phyloP scores from a whole-genome alignment of 495 filamentous ascomycete species.

The Penicillium macrosclerotiorum region DNA sequence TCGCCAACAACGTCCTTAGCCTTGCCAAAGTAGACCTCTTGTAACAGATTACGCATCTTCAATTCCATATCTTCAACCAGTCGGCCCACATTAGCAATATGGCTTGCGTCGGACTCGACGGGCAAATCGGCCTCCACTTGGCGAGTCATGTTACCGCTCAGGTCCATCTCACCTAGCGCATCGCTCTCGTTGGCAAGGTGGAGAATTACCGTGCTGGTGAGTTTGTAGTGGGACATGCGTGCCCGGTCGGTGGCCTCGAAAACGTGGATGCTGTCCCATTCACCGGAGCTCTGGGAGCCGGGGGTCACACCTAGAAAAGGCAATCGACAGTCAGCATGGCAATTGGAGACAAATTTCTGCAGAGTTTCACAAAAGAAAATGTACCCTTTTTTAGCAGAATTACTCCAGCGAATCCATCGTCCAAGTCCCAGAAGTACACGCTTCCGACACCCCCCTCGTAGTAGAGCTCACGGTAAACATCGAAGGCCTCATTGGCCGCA shows the following conservation, averaged over 20 bases:
- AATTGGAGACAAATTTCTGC: neutral
- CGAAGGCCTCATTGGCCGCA: conserved; percentile 90
- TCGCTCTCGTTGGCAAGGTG: conserved; percentile 71
- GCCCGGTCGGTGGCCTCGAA: conserved; percentile 92
- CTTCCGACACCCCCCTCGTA: conserved; percentile 94
- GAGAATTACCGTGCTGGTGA: conserved; percentile 95
- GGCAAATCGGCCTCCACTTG: conserved; percentile 90
- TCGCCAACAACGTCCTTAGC: conserved; percentile 99
- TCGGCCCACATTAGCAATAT: conserved; percentile 92
- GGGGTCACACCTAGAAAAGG: conserved; percentile 54
- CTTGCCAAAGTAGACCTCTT: conserved; percentile 99
- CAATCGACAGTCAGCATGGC: conserved; percentile 5
- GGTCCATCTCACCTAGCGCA: conserved; percentile 81
- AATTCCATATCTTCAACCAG: conserved; percentile 99
- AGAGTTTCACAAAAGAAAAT: neutral
- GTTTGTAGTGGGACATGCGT: conserved; percentile 91
- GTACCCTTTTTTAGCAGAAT: conserved; percentile 91
- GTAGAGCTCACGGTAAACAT: conserved; percentile 96
- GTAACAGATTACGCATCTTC: conserved; percentile 98
- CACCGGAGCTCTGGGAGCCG: conserved; percentile 69
- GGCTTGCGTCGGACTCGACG: conserved; percentile 85
- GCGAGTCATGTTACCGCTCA: conserved; percentile 96
- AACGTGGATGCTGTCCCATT: conserved; percentile 98
- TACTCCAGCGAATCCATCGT: conserved; percentile 96
- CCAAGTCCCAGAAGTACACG: conserved; percentile 98